A percentile compares a stretch with the other conserved stretches of the same genome.
phyloP scores from a whole-genome alignment of 2,329 filamentous ascomycete genomes.

The Neonectria coccinea region DNA sequence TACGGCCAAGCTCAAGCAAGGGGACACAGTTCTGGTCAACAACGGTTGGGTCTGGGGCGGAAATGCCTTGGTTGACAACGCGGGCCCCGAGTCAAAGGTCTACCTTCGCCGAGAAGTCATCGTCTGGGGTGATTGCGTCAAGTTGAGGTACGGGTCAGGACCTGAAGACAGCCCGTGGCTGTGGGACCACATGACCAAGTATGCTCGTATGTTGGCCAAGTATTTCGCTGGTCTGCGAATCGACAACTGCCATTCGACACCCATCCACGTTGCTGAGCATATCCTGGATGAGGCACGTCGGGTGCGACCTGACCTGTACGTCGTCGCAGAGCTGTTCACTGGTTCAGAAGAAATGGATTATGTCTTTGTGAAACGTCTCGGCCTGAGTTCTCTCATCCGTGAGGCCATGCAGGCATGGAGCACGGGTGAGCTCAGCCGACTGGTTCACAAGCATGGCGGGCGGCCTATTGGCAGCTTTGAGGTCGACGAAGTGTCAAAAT shows the following conservation, averaged over 20 bases:
- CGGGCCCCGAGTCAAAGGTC: constrained; percentile 87
- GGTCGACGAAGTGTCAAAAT: constrained; percentile 83
- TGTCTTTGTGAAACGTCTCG: constrained; percentile 92
- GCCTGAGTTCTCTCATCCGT: constrained; percentile 89
- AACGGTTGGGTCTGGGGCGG: constrained; percentile 99
- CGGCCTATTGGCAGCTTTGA: constrained; percentile 97
- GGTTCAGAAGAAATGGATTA: constrained; percentile 97
- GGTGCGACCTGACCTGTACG: constrained; percentile 87
- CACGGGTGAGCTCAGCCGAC: constrained; percentile 88
- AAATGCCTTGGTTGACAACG: constrained; percentile 93
- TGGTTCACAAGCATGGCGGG: constrained; percentile 94
- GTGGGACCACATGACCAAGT: constrained; percentile 96
- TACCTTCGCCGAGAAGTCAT: constrained; percentile 97
- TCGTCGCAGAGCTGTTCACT: constrained; percentile 95
- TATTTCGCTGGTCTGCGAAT: constrained; percentile 97
- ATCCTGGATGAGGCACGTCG: constrained; percentile 93
- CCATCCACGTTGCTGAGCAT: constrained; percentile 92
- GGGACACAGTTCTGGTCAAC: constrained; percentile 86
- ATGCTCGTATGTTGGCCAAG: constrained; percentile 91
- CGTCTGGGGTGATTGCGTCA: constrained; percentile 98
- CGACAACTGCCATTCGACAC: constrained; percentile 98
- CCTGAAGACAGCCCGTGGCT: constrained; percentile 90
- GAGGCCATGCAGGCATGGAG: constrained; percentile 99
- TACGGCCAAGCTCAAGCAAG: constrained; percentile 80
- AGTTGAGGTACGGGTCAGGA: constrained; percentile 86